Evolutionary conservation across 179 eudicot genomes (phyloP), one percentile per base, ranked within the genome.

Genomic region (Heliamphora pulchella): DNA sequence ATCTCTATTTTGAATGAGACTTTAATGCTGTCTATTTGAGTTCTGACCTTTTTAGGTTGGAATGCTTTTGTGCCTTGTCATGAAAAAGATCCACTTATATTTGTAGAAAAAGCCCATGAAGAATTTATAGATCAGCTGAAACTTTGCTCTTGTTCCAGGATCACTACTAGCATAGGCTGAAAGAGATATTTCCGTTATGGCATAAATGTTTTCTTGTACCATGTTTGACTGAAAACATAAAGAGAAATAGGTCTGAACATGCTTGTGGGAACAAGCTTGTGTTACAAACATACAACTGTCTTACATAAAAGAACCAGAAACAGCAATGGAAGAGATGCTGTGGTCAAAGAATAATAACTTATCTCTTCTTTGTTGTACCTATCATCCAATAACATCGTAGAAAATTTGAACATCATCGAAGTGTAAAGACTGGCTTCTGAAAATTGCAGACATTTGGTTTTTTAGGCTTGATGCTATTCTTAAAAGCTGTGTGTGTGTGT

Each of bases 1-100:
- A 14, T 79, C 70, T 71, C 53, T 20, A 39, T 62, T 64, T 74
- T 39, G 70, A 46, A 53, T 62, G 9, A 39, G 17, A 22, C 48
- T 76, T 69, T 68, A 50, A 0, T 48, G 74, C 31, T 61, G 43
- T 71, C 79, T 54, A 67, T n/a, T 72, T 80, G 46, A 61, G 61
- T 80, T 73, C 10, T 79, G 67, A 69, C 18, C 76, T 44, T 31
- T 5, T 66, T 39, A 3, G 53, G 9, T 13, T 61, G 77, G 20
- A 74, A 39, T 4, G 17, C n/a, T 55, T 46, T 74, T 74, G 77
- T 74, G 64, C 62, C 11, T 54, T 58, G 5, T 74, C 0, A 2
- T 71, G 17, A 71, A 50, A 71, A 71, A 48, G 58, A 71, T n/a
- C 55, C 22, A 8, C 44, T 48, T 8, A 20, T 22, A 18, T 3